These are phyloP conservation scores for Saxispiralis lemnorum DNA, from an alignment of 495 filamentous ascomycete genomes.

Conservation along the genomic window DNA sequence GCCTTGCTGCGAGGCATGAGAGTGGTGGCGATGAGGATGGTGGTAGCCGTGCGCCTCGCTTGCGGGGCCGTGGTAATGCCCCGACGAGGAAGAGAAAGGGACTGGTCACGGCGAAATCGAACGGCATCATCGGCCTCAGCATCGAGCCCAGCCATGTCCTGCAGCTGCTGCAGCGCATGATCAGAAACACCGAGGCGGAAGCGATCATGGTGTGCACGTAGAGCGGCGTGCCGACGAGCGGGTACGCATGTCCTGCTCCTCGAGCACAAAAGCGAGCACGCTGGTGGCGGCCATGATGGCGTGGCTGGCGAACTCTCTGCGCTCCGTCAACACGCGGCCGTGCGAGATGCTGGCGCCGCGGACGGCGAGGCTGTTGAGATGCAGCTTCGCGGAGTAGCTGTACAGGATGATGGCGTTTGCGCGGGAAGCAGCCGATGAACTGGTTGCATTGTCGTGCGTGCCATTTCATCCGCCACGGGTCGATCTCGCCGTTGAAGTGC, in stretches of 20 bases:
- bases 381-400: slow-evolving; percentile 33
- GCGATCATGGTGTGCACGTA: slow-evolving; percentile 42
- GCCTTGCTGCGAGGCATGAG: too few relatives aligned
- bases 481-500: slow-evolving; percentile 30
- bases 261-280: slow-evolving; percentile 32
- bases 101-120: too few relatives aligned
- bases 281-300: slow-evolving; percentile 29
- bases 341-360: slow-evolving; percentile 19
- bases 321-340: too few relatives aligned
- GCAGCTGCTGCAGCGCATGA: slow-evolving; percentile 7
- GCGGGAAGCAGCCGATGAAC: slow-evolving; percentile 33
- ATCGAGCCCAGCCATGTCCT: too few relatives aligned
- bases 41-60: too few relatives aligned
- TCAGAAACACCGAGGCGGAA: slow-evolving; percentile 36
- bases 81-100: too few relatives aligned
- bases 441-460: slow-evolving; percentile 12
- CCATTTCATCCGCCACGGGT: slow-evolving; percentile 27
- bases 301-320: slow-evolving; percentile 21
- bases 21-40: too few relatives aligned
- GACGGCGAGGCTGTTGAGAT: slow-evolving; percentile 30
- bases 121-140: too few relatives aligned
- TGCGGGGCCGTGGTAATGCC: too few relatives aligned
- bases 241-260: slow-evolving; percentile 35
- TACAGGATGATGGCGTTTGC: slow-evolving; percentile 36
- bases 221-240: slow-evolving; percentile 34